Evolutionary conservation across 257 asterid genomes (phyloP).

Genomic region (Eustoma russellianum): DNA sequence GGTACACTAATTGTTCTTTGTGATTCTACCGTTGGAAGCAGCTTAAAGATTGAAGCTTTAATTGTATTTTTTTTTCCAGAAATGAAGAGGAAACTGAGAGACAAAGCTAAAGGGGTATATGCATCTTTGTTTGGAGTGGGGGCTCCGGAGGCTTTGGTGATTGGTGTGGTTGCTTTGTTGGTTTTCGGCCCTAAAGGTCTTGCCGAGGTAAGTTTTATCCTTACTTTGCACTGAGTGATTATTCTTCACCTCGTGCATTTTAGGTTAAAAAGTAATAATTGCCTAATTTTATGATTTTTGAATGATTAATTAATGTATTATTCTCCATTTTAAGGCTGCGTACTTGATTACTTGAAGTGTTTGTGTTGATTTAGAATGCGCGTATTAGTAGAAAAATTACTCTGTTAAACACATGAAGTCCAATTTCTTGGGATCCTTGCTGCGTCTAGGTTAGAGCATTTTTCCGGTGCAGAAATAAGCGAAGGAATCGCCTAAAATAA

Average conservation of each 20-base stretch:
- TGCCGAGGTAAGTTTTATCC: conserved; percentile 65
- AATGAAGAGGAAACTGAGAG: conserved; percentile 47
- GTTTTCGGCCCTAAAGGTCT: conserved; percentile 97
- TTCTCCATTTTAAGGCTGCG: not conserved
- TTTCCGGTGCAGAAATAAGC: no score
- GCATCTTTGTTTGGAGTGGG: conserved; percentile 98
- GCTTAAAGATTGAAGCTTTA: not conserved
- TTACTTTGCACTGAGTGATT: no score
- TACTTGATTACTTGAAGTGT: no score
- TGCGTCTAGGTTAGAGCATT: no score
- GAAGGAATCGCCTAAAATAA: no score
- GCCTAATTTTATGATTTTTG: no score
- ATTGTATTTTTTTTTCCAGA: conserved; percentile 25
- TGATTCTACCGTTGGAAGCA: not conserved
- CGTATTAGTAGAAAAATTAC: no score
- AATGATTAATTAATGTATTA: not conserved
- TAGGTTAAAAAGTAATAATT: no score
- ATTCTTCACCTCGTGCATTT: no score
- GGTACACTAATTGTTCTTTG: conserved; percentile 2
- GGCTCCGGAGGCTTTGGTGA: conserved; percentile 87
- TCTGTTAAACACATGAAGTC: no score
- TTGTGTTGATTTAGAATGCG: no score
- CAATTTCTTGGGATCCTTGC: no score
- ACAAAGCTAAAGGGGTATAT: conserved; percentile 50
- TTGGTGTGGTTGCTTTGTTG: conserved; percentile 92